Evolutionary conservation across 1,284 basidiomycete species (phyloP).

Genomic region (Inonotus obliquus): DNA sequence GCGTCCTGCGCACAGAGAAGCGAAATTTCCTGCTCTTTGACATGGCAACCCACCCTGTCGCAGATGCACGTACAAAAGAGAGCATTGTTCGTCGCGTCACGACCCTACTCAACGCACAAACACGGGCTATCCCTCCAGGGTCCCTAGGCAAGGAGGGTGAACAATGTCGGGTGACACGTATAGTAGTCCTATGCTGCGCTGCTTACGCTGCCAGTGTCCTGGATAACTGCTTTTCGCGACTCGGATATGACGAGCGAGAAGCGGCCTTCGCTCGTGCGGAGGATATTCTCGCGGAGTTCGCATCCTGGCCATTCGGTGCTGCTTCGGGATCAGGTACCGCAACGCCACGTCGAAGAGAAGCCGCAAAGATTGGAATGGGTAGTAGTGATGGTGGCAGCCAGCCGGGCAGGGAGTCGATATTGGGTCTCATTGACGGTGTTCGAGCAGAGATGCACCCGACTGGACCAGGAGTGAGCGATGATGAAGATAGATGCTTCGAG

Average conservation of each 20-base stretch:
- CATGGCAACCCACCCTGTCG: slow-evolving; percentile 96
- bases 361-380: slow-evolving; percentile 50
- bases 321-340: slow-evolving; percentile 28
- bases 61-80: slow-evolving; percentile 87
- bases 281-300: slow-evolving; percentile 87
- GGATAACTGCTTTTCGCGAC: slow-evolving; percentile 84
- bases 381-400: slow-evolving; percentile 34
- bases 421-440: slow-evolving; percentile 77
- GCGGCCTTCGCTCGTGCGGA: slow-evolving; percentile 88
- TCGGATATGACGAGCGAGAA: slow-evolving; percentile 89
- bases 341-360: slow-evolving; percentile 36
- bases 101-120: slow-evolving; percentile 76
- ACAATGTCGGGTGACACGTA: slow-evolving; percentile 75
- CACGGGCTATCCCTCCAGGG: slow-evolving; percentile 69
- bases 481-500: slow-evolving; percentile 83
- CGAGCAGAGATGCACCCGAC: slow-evolving; percentile 55
- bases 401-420: slow-evolving; percentile 54
- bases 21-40: slow-evolving; percentile 97
- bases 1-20: slow-evolving; percentile 94
- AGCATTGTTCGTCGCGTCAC: slow-evolving; percentile 73
- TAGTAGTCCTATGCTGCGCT: slow-evolving; percentile 81
- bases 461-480: slow-evolving; percentile 35
- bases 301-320: slow-evolving; percentile 75
- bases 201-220: slow-evolving; percentile 93
- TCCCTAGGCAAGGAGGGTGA: slow-evolving; percentile 76